Conservation (phyloP, 805 yeast species). For the Torulaspora maleeae region DNA sequence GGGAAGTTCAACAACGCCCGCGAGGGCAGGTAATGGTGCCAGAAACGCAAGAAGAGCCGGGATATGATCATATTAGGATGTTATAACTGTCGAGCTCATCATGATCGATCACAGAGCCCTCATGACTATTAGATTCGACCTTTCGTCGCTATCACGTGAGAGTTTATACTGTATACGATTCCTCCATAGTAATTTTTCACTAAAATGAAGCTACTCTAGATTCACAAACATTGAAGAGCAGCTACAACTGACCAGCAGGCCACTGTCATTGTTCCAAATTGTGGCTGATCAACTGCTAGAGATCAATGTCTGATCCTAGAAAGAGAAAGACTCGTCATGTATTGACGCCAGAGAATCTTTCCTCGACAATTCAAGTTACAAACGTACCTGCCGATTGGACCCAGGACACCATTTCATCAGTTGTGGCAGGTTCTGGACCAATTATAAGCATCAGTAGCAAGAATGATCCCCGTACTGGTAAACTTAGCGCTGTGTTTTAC, state of each 20-base stretch:
- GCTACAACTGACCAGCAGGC: neutral
- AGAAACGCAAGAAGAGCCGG: no score
- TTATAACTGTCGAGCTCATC: no score
- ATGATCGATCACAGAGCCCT: neutral
- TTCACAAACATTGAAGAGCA: neutral
- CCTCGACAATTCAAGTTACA: slow-evolving; percentile 30
- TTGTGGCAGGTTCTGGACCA: slow-evolving; percentile 69
- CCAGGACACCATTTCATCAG: slow-evolving; percentile 53
- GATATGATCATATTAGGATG: no score
- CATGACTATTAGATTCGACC: neutral
- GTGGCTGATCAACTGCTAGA: neutral
- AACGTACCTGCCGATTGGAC: slow-evolving; percentile 71
- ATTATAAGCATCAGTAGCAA: slow-evolving; percentile 52
- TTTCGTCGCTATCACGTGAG: neutral
- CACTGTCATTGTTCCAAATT: slow-evolving; percentile 1
- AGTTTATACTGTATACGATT: neutral
- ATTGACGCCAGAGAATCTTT: slow-evolving; percentile 31
- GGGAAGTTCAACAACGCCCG: neutral
- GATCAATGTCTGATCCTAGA: slow-evolving; percentile 31
- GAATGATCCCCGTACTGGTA: slow-evolving; percentile 40
- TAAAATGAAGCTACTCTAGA: neutral
- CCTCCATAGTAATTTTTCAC: slow-evolving; percentile 2
- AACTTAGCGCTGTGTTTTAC: slow-evolving; percentile 39
- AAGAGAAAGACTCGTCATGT: slow-evolving; percentile 32
- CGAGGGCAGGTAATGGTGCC: neutral